A percentile compares a stretch with the other conserved stretches of the same genome.
phyloP scores from a whole-genome alignment of 2,329 filamentous ascomycete genomes.

The Davidsoniella eucalypti region DNA sequence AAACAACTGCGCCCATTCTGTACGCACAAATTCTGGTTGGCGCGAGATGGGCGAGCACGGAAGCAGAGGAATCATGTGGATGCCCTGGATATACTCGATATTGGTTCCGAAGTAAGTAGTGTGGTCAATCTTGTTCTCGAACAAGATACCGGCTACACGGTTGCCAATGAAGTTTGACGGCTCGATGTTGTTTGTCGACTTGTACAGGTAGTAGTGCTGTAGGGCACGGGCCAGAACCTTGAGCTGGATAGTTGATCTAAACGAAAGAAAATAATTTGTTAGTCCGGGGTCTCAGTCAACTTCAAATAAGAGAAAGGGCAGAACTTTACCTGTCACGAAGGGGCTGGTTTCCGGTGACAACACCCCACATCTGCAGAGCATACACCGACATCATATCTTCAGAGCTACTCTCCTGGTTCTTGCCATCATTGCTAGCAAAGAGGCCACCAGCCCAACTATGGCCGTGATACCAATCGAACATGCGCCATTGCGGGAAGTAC shows the following conservation, averaged over 20 bases:
- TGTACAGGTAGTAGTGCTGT: slow-evolving; percentile 69
- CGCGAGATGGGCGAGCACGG: slow-evolving; percentile 54
- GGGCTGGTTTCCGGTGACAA: slow-evolving; percentile 53
- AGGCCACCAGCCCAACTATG: slow-evolving; percentile 85
- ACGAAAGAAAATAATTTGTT: background rate
- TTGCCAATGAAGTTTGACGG: slow-evolving; percentile 67
- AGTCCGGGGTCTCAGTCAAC: background rate
- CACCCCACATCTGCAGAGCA: slow-evolving; percentile 88
- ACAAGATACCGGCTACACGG: slow-evolving; percentile 55
- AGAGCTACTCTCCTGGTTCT: slow-evolving; percentile 73
- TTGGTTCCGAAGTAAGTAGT: slow-evolving; percentile 72
- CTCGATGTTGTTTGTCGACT: slow-evolving; percentile 48
- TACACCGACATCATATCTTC: slow-evolving; percentile 83
- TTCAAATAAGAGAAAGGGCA: background rate
- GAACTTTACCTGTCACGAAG: slow-evolving; percentile 53
- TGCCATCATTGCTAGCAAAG: slow-evolving; percentile 54
- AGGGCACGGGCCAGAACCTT: slow-evolving; percentile 59
- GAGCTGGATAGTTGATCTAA: slow-evolving; percentile 64
- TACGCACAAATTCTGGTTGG: slow-evolving; percentile 48
- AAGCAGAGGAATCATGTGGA: slow-evolving; percentile 68
- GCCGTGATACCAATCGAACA: slow-evolving; percentile 88
- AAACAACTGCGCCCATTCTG: slow-evolving; percentile 78
- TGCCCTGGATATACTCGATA: slow-evolving; percentile 57
- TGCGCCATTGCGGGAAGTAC: slow-evolving; percentile 66
- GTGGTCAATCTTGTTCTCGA: slow-evolving; percentile 92